Base-by-base conservation (phyloP, 257 asterid species). In the Nicotiana noctiflora region DNA sequence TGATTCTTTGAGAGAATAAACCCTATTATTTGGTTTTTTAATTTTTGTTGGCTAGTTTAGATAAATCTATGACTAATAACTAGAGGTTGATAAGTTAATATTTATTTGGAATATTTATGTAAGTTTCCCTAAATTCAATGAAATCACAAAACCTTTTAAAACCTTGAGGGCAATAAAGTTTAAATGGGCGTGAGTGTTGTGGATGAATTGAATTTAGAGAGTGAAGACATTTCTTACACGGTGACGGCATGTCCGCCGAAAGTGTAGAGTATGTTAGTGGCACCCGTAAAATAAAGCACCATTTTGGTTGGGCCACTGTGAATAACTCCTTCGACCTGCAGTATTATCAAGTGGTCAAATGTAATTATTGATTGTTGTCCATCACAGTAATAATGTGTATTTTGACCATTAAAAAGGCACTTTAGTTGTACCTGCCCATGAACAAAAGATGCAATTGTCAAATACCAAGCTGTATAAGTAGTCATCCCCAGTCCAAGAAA, bases 161-260 rank as follows among this genome's bases (percentile, higher is more conserved):
- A 37, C 5, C 55, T 49, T 13, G 5, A 1, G 4, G 17, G 5
- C 15, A 49, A 49, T 49, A 49, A 49, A 49, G 46, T 37, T 37
- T 1, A 2, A 37, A 37, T 37, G 46, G 10, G 46, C 11, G 11
- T 40, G 2, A 40, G 2, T 37, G 46, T 37, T 37, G 46, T 37
- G 46, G 10, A 37, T 37, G 46, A 37, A 1, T 37, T 37, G 46
- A 37, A 8, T 40, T 40, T 6, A 25, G 52, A 13, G 51, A 14
- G 5, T 23, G n/a, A 80, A 74, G 34, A 82, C 14, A 75, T 86
- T 89, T 87, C 88, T 85, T 72, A 93, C 98, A 93, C 98, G 11
- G 98, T 93, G 66, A 93, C 94, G 81, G 98, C 98, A 78, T 93
- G 98, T 15, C 98, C 98, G 14, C 98, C 98, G 82, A 92, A 93